Conservation (phyloP, 164 flowering plant genomes). For the Berberis vulgaris region DNA sequence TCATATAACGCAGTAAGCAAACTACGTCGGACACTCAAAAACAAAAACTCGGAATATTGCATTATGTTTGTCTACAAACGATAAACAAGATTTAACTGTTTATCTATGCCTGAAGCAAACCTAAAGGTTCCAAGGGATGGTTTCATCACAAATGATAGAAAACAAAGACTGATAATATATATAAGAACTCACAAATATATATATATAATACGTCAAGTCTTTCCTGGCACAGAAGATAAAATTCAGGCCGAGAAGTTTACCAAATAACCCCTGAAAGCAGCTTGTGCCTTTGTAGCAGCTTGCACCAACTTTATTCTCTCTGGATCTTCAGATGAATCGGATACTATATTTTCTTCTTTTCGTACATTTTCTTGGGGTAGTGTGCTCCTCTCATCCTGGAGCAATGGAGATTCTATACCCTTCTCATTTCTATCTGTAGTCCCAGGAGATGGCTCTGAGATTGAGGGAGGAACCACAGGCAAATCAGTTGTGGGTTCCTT, state of each 20-base stretch:
- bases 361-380: constrained; percentile 21
- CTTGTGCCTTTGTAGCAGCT: constrained; percentile 83
- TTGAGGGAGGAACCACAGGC: constrained; percentile 14
- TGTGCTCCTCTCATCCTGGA: constrained; percentile 9
- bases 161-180: too few species aligned
- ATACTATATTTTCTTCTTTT: constrained; percentile 10
- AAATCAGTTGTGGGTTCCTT: constrained; percentile 20
- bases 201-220: too few species aligned
- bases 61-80: too few species aligned
- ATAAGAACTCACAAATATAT: too few species aligned
- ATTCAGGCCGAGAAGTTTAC: constrained; percentile 19
- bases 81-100: too few species aligned
- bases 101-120: too few species aligned
- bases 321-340: constrained; percentile 24
- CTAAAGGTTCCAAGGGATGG: too few species aligned
- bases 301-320: constrained; percentile 34
- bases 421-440: constrained; percentile 18
- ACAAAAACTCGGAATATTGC: too few species aligned
- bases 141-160: too few species aligned
- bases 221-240: too few species aligned
- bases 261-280: constrained; percentile 87
- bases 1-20: too few species aligned
- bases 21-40: too few species aligned
- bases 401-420: constrained; percentile 7
- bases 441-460: constrained; percentile 13